These are phyloP conservation scores for Zea luxurians DNA, from an alignment of 176 grass and related monocot species.

Conservation along the genomic window DNA sequence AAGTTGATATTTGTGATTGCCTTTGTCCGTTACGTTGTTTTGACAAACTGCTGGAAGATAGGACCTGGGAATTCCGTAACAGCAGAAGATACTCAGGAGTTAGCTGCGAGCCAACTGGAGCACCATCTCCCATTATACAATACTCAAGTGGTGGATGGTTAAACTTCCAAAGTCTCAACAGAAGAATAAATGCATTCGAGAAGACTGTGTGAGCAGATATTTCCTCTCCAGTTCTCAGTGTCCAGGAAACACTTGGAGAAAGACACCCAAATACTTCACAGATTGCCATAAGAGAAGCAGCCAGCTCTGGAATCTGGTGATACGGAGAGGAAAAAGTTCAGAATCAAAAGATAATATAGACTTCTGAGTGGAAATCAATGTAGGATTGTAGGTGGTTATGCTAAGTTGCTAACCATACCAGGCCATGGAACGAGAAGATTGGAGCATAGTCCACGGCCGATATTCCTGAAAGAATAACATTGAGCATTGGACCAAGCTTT, in stretches of 20 bases:
- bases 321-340: constrained; percentile 12
- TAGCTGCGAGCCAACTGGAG: constrained; percentile 90
- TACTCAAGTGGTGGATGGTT: constrained; percentile 96
- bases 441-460: constrained; percentile 78
- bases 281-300: constrained; percentile 88
- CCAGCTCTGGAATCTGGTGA: constrained; percentile 83
- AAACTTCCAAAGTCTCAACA: constrained; percentile 97
- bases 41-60: constrained; percentile 34
- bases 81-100: constrained; percentile 94
- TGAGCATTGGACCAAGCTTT: constrained; percentile 86
- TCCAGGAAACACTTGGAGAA: constrained; percentile 74
- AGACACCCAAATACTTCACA: constrained; percentile 90
- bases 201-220: constrained; percentile 83
- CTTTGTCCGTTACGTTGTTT: constrained; percentile 49
- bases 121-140: constrained; percentile 89
- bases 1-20: constrained; percentile 31
- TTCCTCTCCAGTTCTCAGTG: constrained; percentile 61
- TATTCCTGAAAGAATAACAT: constrained; percentile 95
- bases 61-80: constrained; percentile 67
- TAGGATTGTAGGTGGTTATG: constrained; percentile 19
- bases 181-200: constrained; percentile 96
- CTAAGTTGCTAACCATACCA: constrained; percentile 61
- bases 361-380: constrained; percentile 27
- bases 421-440: constrained; percentile 96
- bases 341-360: constrained; percentile 36